Evolutionary conservation across 2,329 filamentous ascomycete genomes (phyloP), one percentile per base, ranked within the genome.

Genomic region (Ascochyta viciae-villosae): DNA sequence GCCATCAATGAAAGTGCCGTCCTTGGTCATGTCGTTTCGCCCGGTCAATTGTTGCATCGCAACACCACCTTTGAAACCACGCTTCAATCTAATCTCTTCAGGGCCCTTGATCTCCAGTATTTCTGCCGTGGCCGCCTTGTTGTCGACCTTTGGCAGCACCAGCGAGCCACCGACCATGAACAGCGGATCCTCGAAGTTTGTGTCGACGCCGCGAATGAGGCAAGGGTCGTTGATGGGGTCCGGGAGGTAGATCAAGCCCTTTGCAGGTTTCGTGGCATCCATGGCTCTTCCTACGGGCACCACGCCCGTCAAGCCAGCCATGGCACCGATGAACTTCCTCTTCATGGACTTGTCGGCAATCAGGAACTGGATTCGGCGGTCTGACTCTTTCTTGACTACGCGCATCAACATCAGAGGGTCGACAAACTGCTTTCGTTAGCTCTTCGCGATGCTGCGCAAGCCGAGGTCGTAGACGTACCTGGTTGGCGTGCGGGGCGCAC

Each of bases 271-370:
- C 63, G 95, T 90, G 71, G 87, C 85, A 74, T 99, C 95, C 79
- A 97, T 88, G 24, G 95, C 92, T 67, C 95, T 86, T 51, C 92
- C 91, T 48, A 99, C 95, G n/a, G 94, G 91, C 22, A 99, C 91
- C 6, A 92, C 90, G 34, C 95, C 94, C 46, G 93, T 90, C 74
- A 91, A 86, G 48, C 90, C 85, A 24, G 95, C 93, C 63, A 91
- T 85, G 81, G 89, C 89, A 38, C 95, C 95, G 68, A 99, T 92
- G 73, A 98, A 96, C 73, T 79, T 86, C 68, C 94, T 88, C 68
- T 91, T 87, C 78, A 98, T 96, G 2, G 93, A 97, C 75, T 97
- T 98, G 67, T 96, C 93, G 22, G 95, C 95, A 59, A 96, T 95
- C 45, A 99, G 85, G 71, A 96, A 93, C 48, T 92, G 92, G 55